Evolutionary conservation across 1,139 yeast genomes (phyloP), one percentile per base, ranked within the genome.

Genomic region (Arxiozyma heterogenica): DNA sequence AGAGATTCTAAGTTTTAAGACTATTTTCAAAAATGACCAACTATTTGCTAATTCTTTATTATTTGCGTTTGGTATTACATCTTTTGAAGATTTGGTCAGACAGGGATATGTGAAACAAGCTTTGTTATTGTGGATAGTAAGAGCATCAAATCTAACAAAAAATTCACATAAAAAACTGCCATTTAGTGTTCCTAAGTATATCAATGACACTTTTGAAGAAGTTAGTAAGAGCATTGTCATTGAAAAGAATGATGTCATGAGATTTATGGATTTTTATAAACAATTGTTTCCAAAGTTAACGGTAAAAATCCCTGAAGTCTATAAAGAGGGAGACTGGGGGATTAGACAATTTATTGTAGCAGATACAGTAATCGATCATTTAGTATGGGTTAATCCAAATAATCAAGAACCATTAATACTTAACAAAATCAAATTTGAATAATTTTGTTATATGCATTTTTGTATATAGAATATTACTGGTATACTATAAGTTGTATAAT

Each of bases 401-500:
- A 84, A 80, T 52, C 79, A 79, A 51, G 91, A 84, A 60, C 76
- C 83, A 52, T 78, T 81, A 52, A 73, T 85, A 54, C 76, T 84
- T 17, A 71, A 75, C 23, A 46, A 27, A n/a, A 21, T 38, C 27
- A 25, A 45, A 38, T 49, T 44, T 41, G 21, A 51, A 25, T 44
- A 23, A 41, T 7, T 46, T 18, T 43, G 25, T 34, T 12, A 34
- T 15, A 3, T 34, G 15, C 15, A 34, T n/a, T 15, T 34, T 4
- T 34, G 15, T 34, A 3, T 34, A 34, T 2, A 12, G 17, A 6
- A 15, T 34, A 34, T 12, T 34, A 34, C n/a, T 12, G n/a, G n/a
- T 34, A 12, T 34, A 12, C 4, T n/a, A 34, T 34, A 4, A 15
- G 6, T 12, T 15, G n/a, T 15, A 34, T 34, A 34, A 15, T 6